Conservation (phyloP, 2,329 filamentous ascomycete genomes). For the Scytalidium lignicola region DNA sequence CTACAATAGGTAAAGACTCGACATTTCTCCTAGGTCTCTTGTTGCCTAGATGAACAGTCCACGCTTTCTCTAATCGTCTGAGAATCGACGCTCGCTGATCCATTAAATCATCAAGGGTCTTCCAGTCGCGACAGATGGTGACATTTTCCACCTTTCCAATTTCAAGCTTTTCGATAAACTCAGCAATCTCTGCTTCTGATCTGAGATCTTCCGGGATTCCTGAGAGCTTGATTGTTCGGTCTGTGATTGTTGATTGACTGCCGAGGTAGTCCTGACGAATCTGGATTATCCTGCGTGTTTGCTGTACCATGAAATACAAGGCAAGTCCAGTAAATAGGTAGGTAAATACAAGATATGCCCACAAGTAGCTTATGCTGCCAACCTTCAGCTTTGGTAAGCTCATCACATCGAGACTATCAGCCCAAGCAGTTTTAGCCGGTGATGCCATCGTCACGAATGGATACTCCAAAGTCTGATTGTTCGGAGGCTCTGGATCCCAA, state of each 20-base stretch:
- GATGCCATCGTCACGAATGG: background rate
- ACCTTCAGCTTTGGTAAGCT: background rate
- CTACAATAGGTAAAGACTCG: constrained; percentile 36
- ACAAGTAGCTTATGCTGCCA: constrained; percentile 54
- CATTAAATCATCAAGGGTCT: constrained; percentile 70
- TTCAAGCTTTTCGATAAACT: constrained; percentile 79
- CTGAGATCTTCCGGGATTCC: constrained; percentile 78
- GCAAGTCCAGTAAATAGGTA: constrained; percentile 85
- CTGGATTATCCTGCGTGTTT: constrained; percentile 81
- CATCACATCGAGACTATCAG: background rate
- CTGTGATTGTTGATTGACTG: constrained; percentile 90
- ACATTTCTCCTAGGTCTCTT: constrained; percentile 41
- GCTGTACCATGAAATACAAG: constrained; percentile 74
- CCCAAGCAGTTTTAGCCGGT: constrained; percentile 2
- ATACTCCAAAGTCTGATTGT: background rate
- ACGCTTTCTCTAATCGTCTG: constrained; percentile 73
- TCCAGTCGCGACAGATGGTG: constrained; percentile 83
- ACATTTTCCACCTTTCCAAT: constrained; percentile 90
- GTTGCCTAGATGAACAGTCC: constrained; percentile 70
- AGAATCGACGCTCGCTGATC: constrained; percentile 60
- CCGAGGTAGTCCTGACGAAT: constrained; percentile 88
- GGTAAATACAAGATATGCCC: constrained; percentile 92
- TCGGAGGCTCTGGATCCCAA: background rate
- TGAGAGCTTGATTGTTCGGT: constrained; percentile 86
- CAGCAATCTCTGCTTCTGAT: constrained; percentile 76